Evolutionary conservation across 768 basidiomycete genomes (phyloP).

Genomic region (Calocera cornea): DNA sequence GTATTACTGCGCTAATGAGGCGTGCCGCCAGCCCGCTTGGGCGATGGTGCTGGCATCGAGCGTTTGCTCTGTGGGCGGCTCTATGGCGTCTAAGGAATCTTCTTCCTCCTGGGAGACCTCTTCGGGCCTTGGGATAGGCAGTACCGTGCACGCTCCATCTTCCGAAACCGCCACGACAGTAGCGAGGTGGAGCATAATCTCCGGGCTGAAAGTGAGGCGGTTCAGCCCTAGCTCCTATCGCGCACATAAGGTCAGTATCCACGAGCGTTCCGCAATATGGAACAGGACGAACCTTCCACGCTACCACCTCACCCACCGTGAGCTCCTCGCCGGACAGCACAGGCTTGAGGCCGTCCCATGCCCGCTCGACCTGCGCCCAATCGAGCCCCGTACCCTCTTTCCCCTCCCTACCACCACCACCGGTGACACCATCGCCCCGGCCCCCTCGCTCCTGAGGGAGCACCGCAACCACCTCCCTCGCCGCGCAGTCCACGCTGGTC

Average conservation of each 20-base stretch:
- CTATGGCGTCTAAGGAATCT: neutral
- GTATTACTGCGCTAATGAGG: neutral
- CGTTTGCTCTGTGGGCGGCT: neutral
- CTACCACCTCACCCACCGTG: slow-evolving; percentile 18
- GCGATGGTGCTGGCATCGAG: neutral
- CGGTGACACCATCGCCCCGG: too few relatives aligned
- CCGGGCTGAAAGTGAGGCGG: slow-evolving; percentile 45
- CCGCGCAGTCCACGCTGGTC: slow-evolving; percentile 58
- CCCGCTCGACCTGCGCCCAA: slow-evolving; percentile 21
- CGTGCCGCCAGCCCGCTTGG: neutral
- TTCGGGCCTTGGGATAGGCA: neutral
- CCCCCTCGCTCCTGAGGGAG: too few relatives aligned
- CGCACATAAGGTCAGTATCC: neutral
- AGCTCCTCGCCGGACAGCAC: slow-evolving; percentile 15
- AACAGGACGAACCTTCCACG: slow-evolving; percentile 33
- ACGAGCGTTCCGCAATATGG: neutral
- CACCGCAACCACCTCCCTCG: slow-evolving; percentile 19
- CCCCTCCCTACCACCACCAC: too few relatives aligned
- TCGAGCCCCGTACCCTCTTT: too few relatives aligned
- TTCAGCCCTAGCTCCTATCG: slow-evolving; percentile 45
- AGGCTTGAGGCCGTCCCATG: slow-evolving; percentile 19
- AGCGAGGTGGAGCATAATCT: slow-evolving; percentile 38
- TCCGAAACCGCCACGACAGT: slow-evolving; percentile 20
- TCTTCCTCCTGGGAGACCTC: neutral
- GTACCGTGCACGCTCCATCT: neutral